phyloP scores from a whole-genome alignment of 345 rosid species.

The Clarkia xantiana region DNA sequence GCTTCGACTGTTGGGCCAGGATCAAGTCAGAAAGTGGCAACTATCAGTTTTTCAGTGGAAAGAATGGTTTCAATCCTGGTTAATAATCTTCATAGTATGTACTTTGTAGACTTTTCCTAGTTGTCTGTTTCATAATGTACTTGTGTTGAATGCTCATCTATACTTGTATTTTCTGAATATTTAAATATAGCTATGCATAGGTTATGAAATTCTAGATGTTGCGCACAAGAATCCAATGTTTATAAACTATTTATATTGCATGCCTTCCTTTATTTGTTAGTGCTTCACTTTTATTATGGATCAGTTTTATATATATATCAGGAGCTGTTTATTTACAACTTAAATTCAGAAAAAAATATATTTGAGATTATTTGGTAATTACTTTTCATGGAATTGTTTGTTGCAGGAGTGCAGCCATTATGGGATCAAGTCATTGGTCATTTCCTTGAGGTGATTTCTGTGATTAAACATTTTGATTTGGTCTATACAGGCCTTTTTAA shows the following conservation, averaged over 20 bases:
- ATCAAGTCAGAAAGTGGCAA: constrained; percentile 64
- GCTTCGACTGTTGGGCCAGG: constrained; percentile 59
- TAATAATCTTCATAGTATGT: constrained; percentile 94
- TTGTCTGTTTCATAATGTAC: neutral
- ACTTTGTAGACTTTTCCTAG: constrained; percentile 7
- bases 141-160: neutral
- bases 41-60: constrained; percentile 78
- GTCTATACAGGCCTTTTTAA: constrained; percentile 10
- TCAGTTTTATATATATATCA: no score
- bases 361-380: neutral
- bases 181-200: neutral
- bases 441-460: constrained; percentile 61
- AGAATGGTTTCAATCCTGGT: constrained; percentile 85
- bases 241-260: neutral
- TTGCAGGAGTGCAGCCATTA: constrained; percentile 72
- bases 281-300: no score
- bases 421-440: constrained; percentile 95
- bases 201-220: neutral
- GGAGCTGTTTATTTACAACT: no score
- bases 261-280: no score
- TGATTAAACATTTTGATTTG: constrained; percentile 9
- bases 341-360: no score
- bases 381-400: constrained; percentile 1
- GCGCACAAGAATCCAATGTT: neutral
- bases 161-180: neutral